Percentiles rank a stretch among this genome's conserved stretches.
These are phyloP conservation scores for Hymenoscyphus scutula DNA, from an alignment of 2,329 filamentous ascomycete genomes.

Conservation along the genomic window DNA sequence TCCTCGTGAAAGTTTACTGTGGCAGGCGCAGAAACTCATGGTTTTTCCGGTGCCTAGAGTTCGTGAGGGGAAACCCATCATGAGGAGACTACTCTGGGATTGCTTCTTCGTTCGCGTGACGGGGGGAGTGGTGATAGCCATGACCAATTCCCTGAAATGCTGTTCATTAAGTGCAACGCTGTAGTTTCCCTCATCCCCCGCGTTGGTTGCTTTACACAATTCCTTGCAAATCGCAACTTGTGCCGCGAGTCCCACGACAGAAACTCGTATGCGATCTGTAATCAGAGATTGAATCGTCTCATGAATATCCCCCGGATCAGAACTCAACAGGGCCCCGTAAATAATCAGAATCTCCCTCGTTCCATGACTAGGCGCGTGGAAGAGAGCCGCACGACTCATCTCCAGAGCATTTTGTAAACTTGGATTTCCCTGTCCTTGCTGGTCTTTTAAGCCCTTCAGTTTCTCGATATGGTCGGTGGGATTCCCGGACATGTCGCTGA, in stretches of 20 bases:
- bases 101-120: slow-evolving; percentile 66
- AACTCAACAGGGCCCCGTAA: slow-evolving; percentile 84
- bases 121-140: slow-evolving; percentile 85
- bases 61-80: slow-evolving; percentile 97
- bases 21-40: slow-evolving; percentile 82
- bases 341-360: slow-evolving; percentile 90
- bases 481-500: slow-evolving; percentile 90
- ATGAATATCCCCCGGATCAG: slow-evolving; percentile 93
- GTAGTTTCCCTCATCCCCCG: slow-evolving; percentile 73
- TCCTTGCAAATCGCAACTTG: slow-evolving; percentile 91
- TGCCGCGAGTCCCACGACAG: slow-evolving; percentile 85
- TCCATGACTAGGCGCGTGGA: slow-evolving; percentile 87
- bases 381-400: slow-evolving; percentile 90
- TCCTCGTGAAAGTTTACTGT: slow-evolving; percentile 75
- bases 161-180: slow-evolving; percentile 82
- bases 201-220: slow-evolving; percentile 83
- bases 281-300: slow-evolving; percentile 79
- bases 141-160: slow-evolving; percentile 85
- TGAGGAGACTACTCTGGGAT: slow-evolving; percentile 67
- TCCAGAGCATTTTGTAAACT: slow-evolving; percentile 93
- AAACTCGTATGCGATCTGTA: slow-evolving; percentile 79
- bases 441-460: slow-evolving; percentile 63
- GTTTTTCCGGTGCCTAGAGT: slow-evolving; percentile 67
- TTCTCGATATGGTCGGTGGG: slow-evolving; percentile 82
- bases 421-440: slow-evolving; percentile 71